Percentiles rank a stretch among this genome's conserved stretches.
Evolutionary conservation across 345 rosid species (phyloP).

Genomic region (Rubroshorea leprosula): DNA sequence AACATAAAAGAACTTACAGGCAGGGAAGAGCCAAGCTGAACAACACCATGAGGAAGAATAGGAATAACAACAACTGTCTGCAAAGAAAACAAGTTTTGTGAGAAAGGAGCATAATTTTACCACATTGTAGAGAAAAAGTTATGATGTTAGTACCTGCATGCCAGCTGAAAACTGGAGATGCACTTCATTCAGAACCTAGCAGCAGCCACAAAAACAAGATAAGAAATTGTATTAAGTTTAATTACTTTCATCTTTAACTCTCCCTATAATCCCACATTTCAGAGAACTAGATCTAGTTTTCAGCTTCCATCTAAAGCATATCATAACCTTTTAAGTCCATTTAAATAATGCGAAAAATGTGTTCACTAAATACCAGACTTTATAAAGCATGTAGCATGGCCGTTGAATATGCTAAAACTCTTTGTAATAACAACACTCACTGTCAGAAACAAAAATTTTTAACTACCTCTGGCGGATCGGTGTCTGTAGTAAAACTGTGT

Average conservation of each 20-base stretch:
- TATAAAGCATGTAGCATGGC: background rate
- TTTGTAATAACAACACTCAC: background rate
- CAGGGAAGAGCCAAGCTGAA: conserved; percentile 84
- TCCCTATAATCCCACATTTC: background rate
- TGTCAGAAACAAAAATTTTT: background rate
- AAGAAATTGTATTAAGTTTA: conserved; percentile 9
- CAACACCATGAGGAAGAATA: conserved; percentile 73
- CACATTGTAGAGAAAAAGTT: background rate
- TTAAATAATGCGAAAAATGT: too few relatives aligned
- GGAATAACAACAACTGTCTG: conserved; percentile 90
- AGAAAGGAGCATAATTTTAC: conserved; percentile 9
- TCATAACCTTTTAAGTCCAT: too few relatives aligned
- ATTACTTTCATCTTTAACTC: too few relatives aligned
- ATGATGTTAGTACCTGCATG: conserved; percentile 60
- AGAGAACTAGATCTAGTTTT: background rate
- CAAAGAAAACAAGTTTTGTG: conserved; percentile 15
- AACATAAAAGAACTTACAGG: conserved; percentile 44
- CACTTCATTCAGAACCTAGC: conserved; percentile 67
- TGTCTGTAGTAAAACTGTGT: conserved; percentile 38
- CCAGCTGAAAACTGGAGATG: conserved; percentile 81
- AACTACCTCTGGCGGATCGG: conserved; percentile 70
- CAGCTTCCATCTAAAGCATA: too few relatives aligned
- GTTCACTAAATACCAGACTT: too few relatives aligned
- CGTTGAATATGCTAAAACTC: background rate
- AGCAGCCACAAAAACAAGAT: conserved; percentile 13